Evolutionary conservation across 2,329 filamentous ascomycete species (phyloP), one percentile per base, ranked within the genome.

Genomic region (Ceratocystis diversiconidia): DNA sequence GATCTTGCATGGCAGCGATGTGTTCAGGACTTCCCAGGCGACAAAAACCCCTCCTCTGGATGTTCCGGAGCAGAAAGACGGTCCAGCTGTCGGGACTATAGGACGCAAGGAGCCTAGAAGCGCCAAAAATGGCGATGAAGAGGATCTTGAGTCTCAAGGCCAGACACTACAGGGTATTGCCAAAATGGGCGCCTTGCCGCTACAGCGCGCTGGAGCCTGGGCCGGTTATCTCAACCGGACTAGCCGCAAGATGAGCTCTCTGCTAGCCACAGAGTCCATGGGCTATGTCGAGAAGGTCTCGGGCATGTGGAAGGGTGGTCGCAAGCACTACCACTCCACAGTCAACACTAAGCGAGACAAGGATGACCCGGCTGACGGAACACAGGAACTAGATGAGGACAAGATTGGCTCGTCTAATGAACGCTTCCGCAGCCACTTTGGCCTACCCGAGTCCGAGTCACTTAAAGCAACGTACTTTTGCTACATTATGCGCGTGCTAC

Each of bases 241-340:
- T 25, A 87, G 90, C 25, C 88, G 89, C 70, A 85, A 85, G 43
- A 89, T 97, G 85, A 90, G 89, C 68, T 89, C 80, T 32, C 77
- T 95, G 7, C 77, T 97, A 59, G 89, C 92, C 5, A 90, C 87
- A 0, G 92, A 96, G 73, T 95, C 92, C 0, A 95, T 96, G 86
- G 91, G 90, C 1, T 97, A 97, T 72, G 87, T 96, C 41, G 92
- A 95, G 72, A 97, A 96, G 74, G 92, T 97, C 0, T 95, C 92
- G 0, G 92, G 91, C 46, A 97, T 97, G 89, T 94, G 94, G 85
- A 89, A 91, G 70, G 94, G 94, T 43, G 90, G 90, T 12, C 86
- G 87, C 70, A 91, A 87, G 71, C 92, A 97, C 74, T 99, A 97
- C 71, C 85, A 87, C 62, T 28, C 57, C 44, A 88, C 36, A 83